Conservation (phyloP, 1,284 basidiomycete species). For the Leccinum pachyderme region DNA sequence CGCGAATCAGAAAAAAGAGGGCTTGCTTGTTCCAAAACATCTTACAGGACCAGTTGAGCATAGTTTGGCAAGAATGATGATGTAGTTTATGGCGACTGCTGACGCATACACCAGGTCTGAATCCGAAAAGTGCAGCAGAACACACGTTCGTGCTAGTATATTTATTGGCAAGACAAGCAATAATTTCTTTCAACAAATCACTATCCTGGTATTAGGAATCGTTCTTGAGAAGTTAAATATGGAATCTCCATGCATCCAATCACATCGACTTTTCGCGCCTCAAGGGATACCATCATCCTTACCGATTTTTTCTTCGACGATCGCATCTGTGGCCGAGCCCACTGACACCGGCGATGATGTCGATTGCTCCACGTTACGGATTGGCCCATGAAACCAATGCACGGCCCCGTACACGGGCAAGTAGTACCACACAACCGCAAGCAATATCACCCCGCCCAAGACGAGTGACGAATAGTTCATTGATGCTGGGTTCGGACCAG, state of each 20-base stretch:
- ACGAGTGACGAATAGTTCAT: slow-evolving; percentile 36
- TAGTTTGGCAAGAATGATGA: too few species aligned
- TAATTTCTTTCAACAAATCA: neutral
- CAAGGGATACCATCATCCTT: neutral
- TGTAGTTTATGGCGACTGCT: too few species aligned
- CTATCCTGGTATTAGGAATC: neutral
- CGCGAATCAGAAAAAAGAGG: too few species aligned
- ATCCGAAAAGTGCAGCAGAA: too few species aligned
- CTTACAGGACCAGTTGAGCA: too few species aligned
- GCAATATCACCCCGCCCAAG: slow-evolving; percentile 24
- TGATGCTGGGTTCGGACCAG: slow-evolving; percentile 6
- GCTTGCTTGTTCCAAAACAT: too few species aligned
- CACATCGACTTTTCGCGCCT: neutral
- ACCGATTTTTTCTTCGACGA: neutral
- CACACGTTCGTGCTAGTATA: too few species aligned
- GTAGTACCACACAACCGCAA: slow-evolving; percentile 30
- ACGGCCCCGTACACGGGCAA: slow-evolving; percentile 30
- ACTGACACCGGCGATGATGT: neutral
- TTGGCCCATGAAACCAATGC: slow-evolving; percentile 29
- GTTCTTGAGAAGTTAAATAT: neutral
- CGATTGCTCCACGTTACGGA: slow-evolving; percentile 3
- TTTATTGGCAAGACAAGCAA: too few species aligned
- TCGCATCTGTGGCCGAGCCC: neutral
- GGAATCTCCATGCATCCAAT: neutral
- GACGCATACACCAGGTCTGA: too few species aligned